Percentiles rank a stretch among this genome's conserved stretches.
phyloP scores from a whole-genome alignment of 495 filamentous ascomycete species.

The Tuber borchii region DNA sequence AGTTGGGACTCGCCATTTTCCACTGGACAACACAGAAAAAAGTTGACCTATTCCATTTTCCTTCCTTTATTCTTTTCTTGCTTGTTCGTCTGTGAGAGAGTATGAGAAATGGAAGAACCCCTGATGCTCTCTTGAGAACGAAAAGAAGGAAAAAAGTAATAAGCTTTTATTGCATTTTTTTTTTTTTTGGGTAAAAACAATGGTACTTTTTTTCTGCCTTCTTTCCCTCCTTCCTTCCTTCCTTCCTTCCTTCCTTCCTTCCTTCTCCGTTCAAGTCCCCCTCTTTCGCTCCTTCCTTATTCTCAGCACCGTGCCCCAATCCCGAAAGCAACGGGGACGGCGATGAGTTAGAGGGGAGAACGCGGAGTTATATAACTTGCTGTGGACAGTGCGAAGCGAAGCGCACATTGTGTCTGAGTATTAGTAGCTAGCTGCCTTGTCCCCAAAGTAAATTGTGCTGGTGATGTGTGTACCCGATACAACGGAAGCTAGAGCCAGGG shows the following conservation, averaged over 20 bases:
- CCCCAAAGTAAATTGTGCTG: neutral
- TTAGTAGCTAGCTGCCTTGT: neutral
- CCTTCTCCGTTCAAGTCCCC: neutral
- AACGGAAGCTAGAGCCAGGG: neutral
- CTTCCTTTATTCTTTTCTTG: neutral
- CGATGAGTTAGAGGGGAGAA: conserved; percentile 1
- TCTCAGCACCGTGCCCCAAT: neutral
- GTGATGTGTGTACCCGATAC: neutral
- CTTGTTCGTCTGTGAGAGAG: neutral
- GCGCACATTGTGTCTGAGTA: neutral
- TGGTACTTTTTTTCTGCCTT: neutral
- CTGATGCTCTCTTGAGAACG: neutral
- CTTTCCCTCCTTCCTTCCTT: neutral
- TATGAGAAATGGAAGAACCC: no score
- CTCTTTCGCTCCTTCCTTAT: neutral
- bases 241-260: neutral
- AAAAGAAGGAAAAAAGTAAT: neutral
- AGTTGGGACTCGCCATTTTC: neutral
- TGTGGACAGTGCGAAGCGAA: neutral
- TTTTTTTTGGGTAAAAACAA: conserved; percentile 1
- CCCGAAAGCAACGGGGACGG: neutral
- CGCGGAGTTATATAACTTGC: neutral
- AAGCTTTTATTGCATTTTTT: neutral
- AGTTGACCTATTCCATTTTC: neutral
- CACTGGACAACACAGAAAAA: neutral